Base-by-base conservation (phyloP, 2,329 filamentous ascomycete genomes). In the Microcyclospora pomicola region DNA sequence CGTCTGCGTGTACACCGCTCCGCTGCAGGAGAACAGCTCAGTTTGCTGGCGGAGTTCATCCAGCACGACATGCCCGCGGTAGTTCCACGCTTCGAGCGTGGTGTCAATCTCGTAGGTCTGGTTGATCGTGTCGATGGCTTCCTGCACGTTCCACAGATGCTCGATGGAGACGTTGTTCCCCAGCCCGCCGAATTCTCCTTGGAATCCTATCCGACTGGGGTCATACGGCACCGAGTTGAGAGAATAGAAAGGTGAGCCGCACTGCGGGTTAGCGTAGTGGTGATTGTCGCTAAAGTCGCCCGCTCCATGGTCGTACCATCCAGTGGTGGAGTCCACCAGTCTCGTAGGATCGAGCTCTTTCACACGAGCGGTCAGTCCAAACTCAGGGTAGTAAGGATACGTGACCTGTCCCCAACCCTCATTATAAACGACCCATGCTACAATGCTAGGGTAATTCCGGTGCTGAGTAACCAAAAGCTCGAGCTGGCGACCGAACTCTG, bases 1-100 rank as follows among this genome's bases (percentile, higher is more conserved):
- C 0, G 78, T 83, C 61, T 83, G 79, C 1, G 80, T 83, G 69
- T 77, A 83, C 0, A 83, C 70, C 9, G 71, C 80, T 0, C 73
- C 79, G 27, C 72, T 79, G 58, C 80, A 83, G 0, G 72, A 66
- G 39, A 67, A 82, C 9, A 58, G 59, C 41, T 72, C 64, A 10
- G 66, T 55, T 42, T 73, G 70, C 2, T 67, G 64, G 10, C 53
- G 49, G 2, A 73, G 54, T 41, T 73, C 67, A 3, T 36, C 46
- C 2, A 72, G 59, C 2, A 73, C 53, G 11, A 68, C 48, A 31
- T 76, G 68, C 1, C 72, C 69, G 35, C 79, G 74, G 53, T 78
- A 78, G 56, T 82, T 82, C 70, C 77, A 83, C 0, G 68, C 63
- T 0, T 72, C 66, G 1, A 77, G 58, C 2, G 67, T 67, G 7